Evolutionary conservation across 2,329 filamentous ascomycete genomes (phyloP), one percentile per base, ranked within the genome.

Genomic region (Penicillium sp.): DNA sequence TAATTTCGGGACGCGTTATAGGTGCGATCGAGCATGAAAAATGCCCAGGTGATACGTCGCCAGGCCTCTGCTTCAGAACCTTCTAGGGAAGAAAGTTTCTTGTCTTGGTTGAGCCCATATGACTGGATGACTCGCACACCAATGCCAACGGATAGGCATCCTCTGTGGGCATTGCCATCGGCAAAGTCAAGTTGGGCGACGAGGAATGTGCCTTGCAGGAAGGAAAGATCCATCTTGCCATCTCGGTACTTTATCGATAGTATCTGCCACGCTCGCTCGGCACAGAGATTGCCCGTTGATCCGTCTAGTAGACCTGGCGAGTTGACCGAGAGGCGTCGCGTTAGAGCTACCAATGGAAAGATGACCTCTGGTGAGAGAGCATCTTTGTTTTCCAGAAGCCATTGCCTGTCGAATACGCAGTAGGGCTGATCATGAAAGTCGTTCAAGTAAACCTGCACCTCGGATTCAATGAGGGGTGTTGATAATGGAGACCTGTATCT

Each of bases 401-500:
- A 67, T 1, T 52, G 23, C 11, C 59, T 62, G 1, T 58, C 52
- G 26, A 69, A 68, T 3, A 64, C 59, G 44, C 66, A 67, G 33
- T 67, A 69, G 6, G 66, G 67, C 46, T 68, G 67, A 50, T 69
- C 66, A 44, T 69, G 66, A 14, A 69, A 66, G 33, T 65, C 54
- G 19, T 31, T 54, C 14, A 69, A 49, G 37, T 67, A 69, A 6
- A 57, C 53, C 1, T 66, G 52, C 5, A 69, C 62, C 42, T 69
- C 60, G 3, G 59, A 54, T 50, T 62, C 50, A 23, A 67, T 51
- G 16, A 62, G 60, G 3, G 50, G 23, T 1, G 48, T 5, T 5
- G 59, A 19, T 31, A 59, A 25, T 9, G 37, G 19, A 19, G 44
- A 52, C 23, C 56, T 58, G 23, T 13, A 46, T 39, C 52, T 26